Evolutionary conservation across 108 stramenopile species (phyloP), one percentile per base, ranked within the genome.

Genomic region (Cyclostephanos invisitatus): DNA sequence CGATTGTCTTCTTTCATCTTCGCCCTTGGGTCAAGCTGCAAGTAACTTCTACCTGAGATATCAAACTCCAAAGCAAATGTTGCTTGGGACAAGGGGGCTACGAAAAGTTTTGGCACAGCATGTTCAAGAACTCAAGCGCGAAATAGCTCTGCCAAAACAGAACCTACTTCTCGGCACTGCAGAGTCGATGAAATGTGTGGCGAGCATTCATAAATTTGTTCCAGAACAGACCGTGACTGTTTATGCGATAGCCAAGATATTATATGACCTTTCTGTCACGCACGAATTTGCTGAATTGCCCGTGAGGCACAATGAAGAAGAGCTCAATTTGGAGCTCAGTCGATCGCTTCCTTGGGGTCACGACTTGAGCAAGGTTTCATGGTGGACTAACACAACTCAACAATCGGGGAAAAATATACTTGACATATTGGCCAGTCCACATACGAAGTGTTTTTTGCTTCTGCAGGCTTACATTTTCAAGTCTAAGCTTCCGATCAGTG

Each of bases 251-350:
- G 89, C 89, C 22, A 83, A 83, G 79, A 70, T 97, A 17, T 54
- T 97, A 7, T 84, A 86, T 50, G 57, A 83, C 32, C 70, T 98
- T 7, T 86, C 83, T 24, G 79, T 70, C 25, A 96, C 97, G 9
- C 84, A 90, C 72, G 99, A 99, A 74, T 98, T 96, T 62, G 84
- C 89, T 72, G 98, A 99, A 73, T 78, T 98, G 12, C 99, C 99
- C 11, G 98, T 99, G 58, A 87, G 99, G 15, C 99, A 99, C 87
- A 99, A 98, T 68, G 98, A 99, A 71, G 99, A 99, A 62, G 64
- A 75, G 25, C 73, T 97, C 61, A 99, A 99, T 73, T 89, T 82
- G 42, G 95, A 98, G 51, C 83, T 99, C 12, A 96, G 95, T 58
- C 78, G 83, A 62, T 56, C 64, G 4, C 59, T 98, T 40, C 90